Base-by-base conservation (phyloP, 2,329 filamentous ascomycete species). In the Aspergillus pseudoviridinutans region DNA sequence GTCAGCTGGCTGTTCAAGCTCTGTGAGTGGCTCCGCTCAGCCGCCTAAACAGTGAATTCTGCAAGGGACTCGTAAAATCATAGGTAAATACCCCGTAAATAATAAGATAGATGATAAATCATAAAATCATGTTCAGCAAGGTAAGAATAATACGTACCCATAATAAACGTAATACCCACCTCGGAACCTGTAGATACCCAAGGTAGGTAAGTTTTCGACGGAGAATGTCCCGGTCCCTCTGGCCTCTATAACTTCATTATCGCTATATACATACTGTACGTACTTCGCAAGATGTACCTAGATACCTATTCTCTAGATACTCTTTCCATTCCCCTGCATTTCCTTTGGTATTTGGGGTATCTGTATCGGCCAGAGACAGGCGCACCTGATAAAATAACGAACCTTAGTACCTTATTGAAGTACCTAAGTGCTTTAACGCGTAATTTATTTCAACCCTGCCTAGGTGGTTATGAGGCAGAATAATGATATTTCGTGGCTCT, bases 1-100 rank as follows among this genome's bases (percentile, higher is more conserved):
- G 63, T 61, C 57, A 66, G 58, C 51, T 46, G 54, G 49, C 49
- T 57, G 62, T 64, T 59, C 10, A 61, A 64, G 64, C 64, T 60
- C 53, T 54, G 57, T 70, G 60, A 65, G 58, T 70, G 66, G 67
- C 63, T 64, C 63, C 64, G 55, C 56, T 64, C 60, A 66, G 64
- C 62, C 61, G 59, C 62, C 58, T 42, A 47, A 24, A 47, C 24
- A 27, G 32, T 38, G 32, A 49, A 41, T 42, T 24, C 57, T 58
- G 60, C 61, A 68, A 66, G 66, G 65, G 64, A 63, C 58, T 47
- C 42, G 47, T 46, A 51, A 29, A 55, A 27, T 20, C 28, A 42
- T 27, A 50, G 50, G 50, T 55, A 38, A 38, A 38, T 38, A 38
- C 32, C 14, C 32, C 32, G 32, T 38, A 38, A 38, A 17, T 17